Conservation (phyloP, 2,329 filamentous ascomycete genomes). For the Ophiostoma sp. region DNA sequence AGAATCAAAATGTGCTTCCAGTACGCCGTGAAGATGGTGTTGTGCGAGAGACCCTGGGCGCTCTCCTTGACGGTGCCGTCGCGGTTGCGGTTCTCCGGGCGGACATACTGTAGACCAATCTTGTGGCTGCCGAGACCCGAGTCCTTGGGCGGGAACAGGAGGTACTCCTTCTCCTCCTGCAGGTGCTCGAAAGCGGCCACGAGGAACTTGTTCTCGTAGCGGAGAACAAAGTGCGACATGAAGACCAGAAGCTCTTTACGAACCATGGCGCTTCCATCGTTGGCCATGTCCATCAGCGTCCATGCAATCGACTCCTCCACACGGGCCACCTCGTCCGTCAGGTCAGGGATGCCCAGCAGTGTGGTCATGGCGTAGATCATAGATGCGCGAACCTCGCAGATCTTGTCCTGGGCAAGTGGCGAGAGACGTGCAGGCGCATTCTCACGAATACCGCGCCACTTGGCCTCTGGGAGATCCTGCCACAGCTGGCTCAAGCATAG, state of each 20-base stretch:
- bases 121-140: constrained; percentile 48
- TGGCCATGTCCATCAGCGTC: constrained; percentile 85
- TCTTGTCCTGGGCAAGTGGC: constrained; percentile 77
- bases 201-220: constrained; percentile 89
- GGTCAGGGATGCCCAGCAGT: constrained; percentile 88
- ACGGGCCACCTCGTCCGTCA: constrained; percentile 86
- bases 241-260: constrained; percentile 92
- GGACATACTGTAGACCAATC: constrained; percentile 63
- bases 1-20: constrained; percentile 93
- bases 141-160: constrained; percentile 56
- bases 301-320: constrained; percentile 90
- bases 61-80: constrained; percentile 60
- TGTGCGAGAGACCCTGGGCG: constrained; percentile 68
- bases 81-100: constrained; percentile 54
- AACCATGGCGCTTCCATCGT: constrained; percentile 91
- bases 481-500: constrained; percentile 94
- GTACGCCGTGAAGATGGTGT: constrained; percentile 87
- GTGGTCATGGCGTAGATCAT: constrained; percentile 93
- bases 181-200: constrained; percentile 91
- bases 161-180: constrained; percentile 74
- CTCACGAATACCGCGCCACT: constrained; percentile 92
- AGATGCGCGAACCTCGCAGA: constrained; percentile 88
- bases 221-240: constrained; percentile 84
- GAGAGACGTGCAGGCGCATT: constrained; percentile 81
- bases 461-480: constrained; percentile 86